Evolutionary conservation across 768 basidiomycete species (phyloP), one percentile per base, ranked within the genome.

Genomic region (Cystofilobasidium bisporidii): DNA sequence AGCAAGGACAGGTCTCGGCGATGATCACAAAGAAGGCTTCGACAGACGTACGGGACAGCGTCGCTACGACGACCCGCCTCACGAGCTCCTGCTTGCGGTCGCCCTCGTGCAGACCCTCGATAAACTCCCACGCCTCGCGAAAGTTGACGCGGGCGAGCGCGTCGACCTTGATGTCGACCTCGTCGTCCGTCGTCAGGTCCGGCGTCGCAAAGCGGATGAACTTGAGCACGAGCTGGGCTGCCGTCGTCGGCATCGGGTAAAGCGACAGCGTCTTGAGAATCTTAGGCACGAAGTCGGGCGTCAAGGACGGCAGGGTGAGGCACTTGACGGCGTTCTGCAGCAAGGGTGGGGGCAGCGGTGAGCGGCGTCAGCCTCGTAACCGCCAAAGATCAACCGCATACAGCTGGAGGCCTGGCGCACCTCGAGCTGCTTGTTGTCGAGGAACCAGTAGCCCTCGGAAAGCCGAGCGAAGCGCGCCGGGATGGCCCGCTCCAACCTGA

Each of bases 381-480:
- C n/a, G n/a, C n/a, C n/a, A n/a, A n/a, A n/a, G n/a, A n/a, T n/a
- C n/a, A n/a, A n/a, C n/a, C n/a, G n/a, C n/a, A n/a, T n/a, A n/a
- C n/a, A n/a, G 1, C 20, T n/a, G 40, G 47, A 36, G 36, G 36
- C 36, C 6, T 59, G 18, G 82, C 86, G 70, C 75, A 89, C 88
- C 57, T 82, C 75, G 61, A 87, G 75, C 53, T 81, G 79, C 15
- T 86, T 87, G 2, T 83, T 81, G 77, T 91, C 89, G 68, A 91
- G 78, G 75, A 83, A 78, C 86, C 87, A 91, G 78, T 91, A 91
- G 73, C 89, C 89, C 78, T 88, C 86, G n/a, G 87, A 83, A 57
- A 91, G 81, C 5, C 81, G 78, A 10, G 82, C 80, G 72, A 89
- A 90, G 72, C 89, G 89, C 3, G 87, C 86, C 5, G 87, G 84